Evolutionary conservation across 2,329 filamentous ascomycete species (phyloP), one percentile per base, ranked within the genome.

Genomic region (Pseudogymnoascus sp.): DNA sequence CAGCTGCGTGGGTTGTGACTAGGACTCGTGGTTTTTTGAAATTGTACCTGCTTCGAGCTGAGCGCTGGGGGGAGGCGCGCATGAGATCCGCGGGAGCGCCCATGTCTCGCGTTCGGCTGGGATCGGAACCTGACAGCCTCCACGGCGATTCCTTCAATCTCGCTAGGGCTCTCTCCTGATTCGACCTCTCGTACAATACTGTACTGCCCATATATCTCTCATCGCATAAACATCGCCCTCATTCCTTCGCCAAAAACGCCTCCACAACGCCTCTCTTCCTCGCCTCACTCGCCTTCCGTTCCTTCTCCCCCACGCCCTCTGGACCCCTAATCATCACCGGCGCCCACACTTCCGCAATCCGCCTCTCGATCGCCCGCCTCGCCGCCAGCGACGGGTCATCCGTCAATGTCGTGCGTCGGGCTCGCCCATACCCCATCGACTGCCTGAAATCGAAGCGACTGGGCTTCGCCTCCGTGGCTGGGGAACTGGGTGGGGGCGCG

Each of bases 191-290:
- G 18, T 14, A n/a, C 16, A n/a, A n/a, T n/a, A 23, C 31, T 7
- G n/a, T n/a, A n/a, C 56, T 5, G 11, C 18, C 31, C 31, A 37
- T 36, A 60, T 60, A 60, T 60, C 3, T 46, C 18, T 23, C 42
- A 25, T 46, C 28, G 5, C 21, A 38, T 59, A 31, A 14, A 14
- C 37, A 59, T 31, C 16, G 56, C 53, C 10, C 28, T 44, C 44
- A 38, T 50, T 63, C 37, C 61, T 21, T 61, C 10, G 62, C 65
- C 64, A 91, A 71, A 67, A 96, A 96, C 28, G 91, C 77, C 72
- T 92, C 89, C 31, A 96, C 72, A 11, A 93, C 75, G 8, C 81
- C 81, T 63, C 81, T 80, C 77, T 86, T 89, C 72, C 84, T 83
- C 64, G 89, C 89, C 66, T 87, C 85, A 12, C 80, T 74, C 0